Conservation (phyloP, 176 grass and related monocot species). For the Cocos nucifera region DNA sequence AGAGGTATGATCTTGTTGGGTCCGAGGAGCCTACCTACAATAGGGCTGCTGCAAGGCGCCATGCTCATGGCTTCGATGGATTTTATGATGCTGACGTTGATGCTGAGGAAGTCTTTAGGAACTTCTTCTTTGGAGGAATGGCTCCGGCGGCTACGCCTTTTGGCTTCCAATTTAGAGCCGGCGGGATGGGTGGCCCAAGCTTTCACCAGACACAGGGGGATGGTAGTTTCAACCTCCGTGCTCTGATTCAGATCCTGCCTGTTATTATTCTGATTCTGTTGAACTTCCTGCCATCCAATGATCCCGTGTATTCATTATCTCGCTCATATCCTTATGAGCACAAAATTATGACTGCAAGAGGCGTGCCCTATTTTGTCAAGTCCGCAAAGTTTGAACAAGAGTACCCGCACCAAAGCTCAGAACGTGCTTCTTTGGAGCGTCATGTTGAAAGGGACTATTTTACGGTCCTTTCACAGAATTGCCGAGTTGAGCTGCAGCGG, state of each 20-base stretch:
- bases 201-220: slow-evolving; percentile 21
- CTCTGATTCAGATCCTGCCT: slow-evolving; percentile 80
- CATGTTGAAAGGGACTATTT: slow-evolving; percentile 78
- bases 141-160: slow-evolving; percentile 51
- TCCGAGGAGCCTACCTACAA: slow-evolving; percentile 50
- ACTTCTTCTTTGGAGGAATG: slow-evolving; percentile 88
- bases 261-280: slow-evolving; percentile 62
- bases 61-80: slow-evolving; percentile 32
- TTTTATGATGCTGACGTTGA: slow-evolving; percentile 76
- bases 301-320: slow-evolving; percentile 58
- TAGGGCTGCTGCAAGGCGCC: slow-evolving; percentile 27
- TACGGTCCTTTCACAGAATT: slow-evolving; percentile 54
- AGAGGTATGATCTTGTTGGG: slow-evolving; percentile 64
- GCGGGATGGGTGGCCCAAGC: slow-evolving; percentile 19
- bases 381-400: slow-evolving; percentile 71
- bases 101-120: slow-evolving; percentile 94
- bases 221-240: slow-evolving; percentile 40
- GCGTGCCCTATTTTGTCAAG: slow-evolving; percentile 77
- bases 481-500: slow-evolving; percentile 74
- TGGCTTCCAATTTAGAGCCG: slow-evolving; percentile 69
- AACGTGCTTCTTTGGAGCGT: slow-evolving; percentile 49
- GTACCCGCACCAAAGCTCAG: slow-evolving; percentile 62
- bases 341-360: slow-evolving; percentile 50
- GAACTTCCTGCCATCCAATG: slow-evolving; percentile 74
- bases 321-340: slow-evolving; percentile 55